Base-by-base conservation (phyloP, 2,329 filamentous ascomycete species). In the Aspergillus alliaceus region DNA sequence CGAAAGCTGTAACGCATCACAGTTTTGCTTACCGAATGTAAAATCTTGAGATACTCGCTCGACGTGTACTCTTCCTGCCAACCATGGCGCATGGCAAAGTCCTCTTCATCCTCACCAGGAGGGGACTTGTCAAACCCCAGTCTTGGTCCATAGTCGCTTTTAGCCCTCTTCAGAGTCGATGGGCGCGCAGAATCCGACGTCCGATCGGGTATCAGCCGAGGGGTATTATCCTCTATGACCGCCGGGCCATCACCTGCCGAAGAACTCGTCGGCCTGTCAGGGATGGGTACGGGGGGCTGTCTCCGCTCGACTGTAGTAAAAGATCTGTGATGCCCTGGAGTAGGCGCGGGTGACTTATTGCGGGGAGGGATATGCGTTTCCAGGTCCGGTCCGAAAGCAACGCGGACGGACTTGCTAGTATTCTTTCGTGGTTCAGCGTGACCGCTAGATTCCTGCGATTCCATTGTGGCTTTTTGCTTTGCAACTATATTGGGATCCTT, bases 51-150 rank as follows among this genome's bases (percentile, higher is more conserved):
- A 68, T 96, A 93, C 70, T 96, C 91, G 65, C 92, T 90, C 5
- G 90, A 96, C 70, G 91, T 90, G 72, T 96, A 92, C 74, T 96
- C 91, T 65, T 93, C 90, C 70, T 96, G 91, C 79, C 95, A 97
- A 48, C 93, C 93, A 77, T 97, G 93, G 49, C 93, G 85, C 72
- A 88, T 84, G 60, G 81, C 73, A 70, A 81, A 83, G 61, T 80
- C 77, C 62, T 79, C 82, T 60, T 83, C 83, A 35, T 76, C 76
- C 35, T 78, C 79, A 39, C 68, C 68, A 9, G 64, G 66, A 14
- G 64, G 54, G 8, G 71, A 54, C 51, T 67, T 71, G 25, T 74
- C 69, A 32, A 68, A 62, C 12, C 66, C 69, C 24, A 69, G 64
- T 39, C 73, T 72, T 11, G 81, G 77, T 37, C 79, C 80, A 73